Evolutionary conservation across 2,329 filamentous ascomycete genomes (phyloP), one percentile per base, ranked within the genome.

Genomic region (Lachnellula willkommii): DNA sequence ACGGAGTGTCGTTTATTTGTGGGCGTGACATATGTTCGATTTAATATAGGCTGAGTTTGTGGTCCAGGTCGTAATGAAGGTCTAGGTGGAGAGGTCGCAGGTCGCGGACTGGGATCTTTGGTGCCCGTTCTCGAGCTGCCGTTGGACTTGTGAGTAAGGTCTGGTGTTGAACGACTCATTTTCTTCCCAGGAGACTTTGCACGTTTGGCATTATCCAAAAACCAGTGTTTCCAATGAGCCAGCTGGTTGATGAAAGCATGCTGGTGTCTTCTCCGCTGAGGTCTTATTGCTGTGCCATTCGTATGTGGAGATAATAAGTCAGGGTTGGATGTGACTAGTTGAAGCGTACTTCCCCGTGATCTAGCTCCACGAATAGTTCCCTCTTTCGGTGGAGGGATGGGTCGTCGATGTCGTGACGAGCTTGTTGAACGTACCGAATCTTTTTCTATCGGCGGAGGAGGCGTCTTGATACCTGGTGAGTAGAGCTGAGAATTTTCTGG

Each of bases 381-480:
- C 69, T 96, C 92, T 70, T 96, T 96, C 2, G 93, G 91, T 43
- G 93, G 93, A 9, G 88, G 89, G 42, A 89, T 78, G 5, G 92
- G 83, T 39, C 81, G 87, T 48, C 89, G 84, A 58, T 88, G 85
- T 58, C 87, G 79, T 32, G 90, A 91, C 12, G 90, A 90, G 66
- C 89, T 91, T 22, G 80, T 80, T 17, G 88, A 92, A 36, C 89
- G 82, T 52, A 88, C 77, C 5, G 85, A 87, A 67, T 90, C 86
- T 68, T 93, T 93, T 66, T 94, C 89, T 51, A 93, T 77, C 0
- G 90, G 88, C 2, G 84, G 84, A 4, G 89, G 89, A 20, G 80
- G 84, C 56, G 71, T 75, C 6, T 57, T 55, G 24, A 65, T 56
- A n/a, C 63, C 65, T n/a, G 68, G 67, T n/a, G 68, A 69, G 46